A percentile compares a stretch with the other conserved stretches of the same genome.
Evolutionary conservation across 768 basidiomycete species (phyloP).

Genomic region (Rhizopogon salebrosus): DNA sequence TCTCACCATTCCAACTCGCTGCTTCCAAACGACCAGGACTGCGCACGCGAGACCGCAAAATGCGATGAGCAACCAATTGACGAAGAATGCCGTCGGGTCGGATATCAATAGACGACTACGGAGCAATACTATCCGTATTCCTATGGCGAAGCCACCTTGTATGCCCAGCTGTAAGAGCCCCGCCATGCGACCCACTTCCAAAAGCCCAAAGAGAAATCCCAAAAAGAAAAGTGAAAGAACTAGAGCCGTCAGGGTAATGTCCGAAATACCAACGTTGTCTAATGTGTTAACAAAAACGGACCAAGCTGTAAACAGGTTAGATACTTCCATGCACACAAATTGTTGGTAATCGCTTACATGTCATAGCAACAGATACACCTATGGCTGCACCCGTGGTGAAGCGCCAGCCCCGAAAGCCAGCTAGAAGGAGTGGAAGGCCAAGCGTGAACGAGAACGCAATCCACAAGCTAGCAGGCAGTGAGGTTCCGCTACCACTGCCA

Average conservation of each 20-base stretch:
- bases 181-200: conserved; percentile 43
- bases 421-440: conserved; percentile 50
- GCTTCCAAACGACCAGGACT: conserved; percentile 37
- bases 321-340: not conserved
- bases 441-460: conserved; percentile 45
- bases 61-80: conserved; percentile 53
- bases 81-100: conserved; percentile 25
- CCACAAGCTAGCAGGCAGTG: conserved; percentile 52
- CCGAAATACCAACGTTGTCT: conserved; percentile 42
- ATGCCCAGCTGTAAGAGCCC: conserved; percentile 43
- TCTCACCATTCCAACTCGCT: conserved; percentile 49
- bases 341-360: conserved; percentile 28
- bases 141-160: conserved; percentile 54
- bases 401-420: conserved; percentile 54
- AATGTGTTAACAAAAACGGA: conserved; percentile 56
- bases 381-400: conserved; percentile 50
- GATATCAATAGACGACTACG: conserved; percentile 45
- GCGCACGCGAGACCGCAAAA: conserved; percentile 39
- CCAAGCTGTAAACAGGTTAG: conserved; percentile 41
- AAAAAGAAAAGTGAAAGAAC: conserved; percentile 44
- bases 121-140: conserved; percentile 49
- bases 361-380: conserved; percentile 45
- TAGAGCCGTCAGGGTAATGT: conserved; percentile 45
- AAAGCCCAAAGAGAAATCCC: conserved; percentile 50
- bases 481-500: conserved; percentile 48